Base-by-base conservation (phyloP, 2,329 filamentous ascomycete genomes). In the Colletotrichum orbiculare region DNA sequence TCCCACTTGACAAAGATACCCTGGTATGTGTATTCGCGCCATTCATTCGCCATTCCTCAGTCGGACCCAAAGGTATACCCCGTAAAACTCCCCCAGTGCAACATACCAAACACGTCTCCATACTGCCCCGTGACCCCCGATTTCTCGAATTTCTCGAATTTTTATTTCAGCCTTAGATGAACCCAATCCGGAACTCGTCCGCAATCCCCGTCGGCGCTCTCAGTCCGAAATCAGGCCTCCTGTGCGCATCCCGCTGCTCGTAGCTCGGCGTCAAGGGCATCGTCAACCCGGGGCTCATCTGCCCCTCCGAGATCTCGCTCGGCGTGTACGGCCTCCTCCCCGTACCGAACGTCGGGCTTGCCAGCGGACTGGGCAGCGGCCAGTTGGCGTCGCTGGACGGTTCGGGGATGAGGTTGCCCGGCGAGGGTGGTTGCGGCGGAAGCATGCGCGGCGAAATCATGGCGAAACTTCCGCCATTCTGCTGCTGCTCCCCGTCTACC, bases 141-240 rank as follows among this genome's bases (percentile, higher is more conserved):
- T 15, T 38, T 38, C 48, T 50, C 48, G 35, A 8, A 6, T 15
- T 38, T 38, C 48, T 50, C 48, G 35, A 8, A 0, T 33, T 12
- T n/a, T 41, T n/a, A 17, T 1, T 12, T 1, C 37, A 34, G 1
- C 10, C 54, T 37, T 57, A 68, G 25, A 68, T 68, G 49, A 68
- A 68, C 2, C 64, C 64, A n/a, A 68, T 33, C 11, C 60, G 55
- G 37, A 67, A 68, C 41, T 68, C 67, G 35, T 68, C 67, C 34
- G 67, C 67, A 10, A 68, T 67, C 3, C 67, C 67, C 34, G 67
- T 68, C 10, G 67, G 67, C 25, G 64, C 67, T 7, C 67, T 57
- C 38, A 68, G 33, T 2, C 67, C 64, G 48, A 67, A 67, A 41
- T 68, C 67, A 6, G 67, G 67, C 33, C 67, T 47, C 15, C 60